Percentiles rank a stretch among this genome's conserved stretches.
Conservation (phyloP, 1,139 yeast genomes). For the Meyerozyma smithsonii region DNA sequence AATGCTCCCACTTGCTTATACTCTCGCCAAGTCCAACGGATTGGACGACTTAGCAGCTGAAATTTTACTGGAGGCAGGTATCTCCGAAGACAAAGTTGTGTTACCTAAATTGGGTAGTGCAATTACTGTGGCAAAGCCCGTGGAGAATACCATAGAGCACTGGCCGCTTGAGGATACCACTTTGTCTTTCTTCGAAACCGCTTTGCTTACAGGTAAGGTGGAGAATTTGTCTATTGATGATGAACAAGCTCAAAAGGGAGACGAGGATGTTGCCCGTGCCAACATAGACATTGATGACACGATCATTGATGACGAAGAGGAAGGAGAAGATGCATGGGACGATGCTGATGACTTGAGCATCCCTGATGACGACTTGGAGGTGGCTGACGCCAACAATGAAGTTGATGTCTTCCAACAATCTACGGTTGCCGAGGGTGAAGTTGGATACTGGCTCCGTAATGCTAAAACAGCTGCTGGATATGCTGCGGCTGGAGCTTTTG, state of each 20-base stretch:
- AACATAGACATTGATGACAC: conserved; percentile 31
- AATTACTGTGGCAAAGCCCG: conserved; percentile 42
- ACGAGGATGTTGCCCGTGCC: conserved; percentile 11
- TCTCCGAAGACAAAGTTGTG: conserved; percentile 60
- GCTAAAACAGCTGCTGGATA: conserved; percentile 90
- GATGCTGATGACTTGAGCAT: conserved; percentile 46
- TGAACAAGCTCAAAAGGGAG: conserved; percentile 13
- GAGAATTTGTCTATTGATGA: conserved; percentile 60
- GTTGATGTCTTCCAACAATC: conserved; percentile 23
- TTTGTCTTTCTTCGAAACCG: conserved; percentile 79
- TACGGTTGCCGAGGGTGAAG: conserved; percentile 47
- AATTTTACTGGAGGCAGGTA: conserved; percentile 65
- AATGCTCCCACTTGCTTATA: conserved; percentile 83
- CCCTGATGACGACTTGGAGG: conserved; percentile 40
- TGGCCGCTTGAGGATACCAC: conserved; percentile 84
- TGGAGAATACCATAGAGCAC: conserved; percentile 43
- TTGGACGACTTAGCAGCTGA: conserved; percentile 68
- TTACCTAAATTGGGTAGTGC: conserved; percentile 53
- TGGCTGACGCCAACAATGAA: conserved; percentile 24
- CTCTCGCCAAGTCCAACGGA: conserved; percentile 87
- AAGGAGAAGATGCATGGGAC: conserved; percentile 53
- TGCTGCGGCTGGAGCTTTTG: conserved; percentile 95
- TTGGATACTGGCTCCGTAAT: conserved; percentile 80
- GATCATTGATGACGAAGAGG: conserved; percentile 50
- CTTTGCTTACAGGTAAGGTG: conserved; percentile 67